Evolutionary conservation across 768 basidiomycete genomes (phyloP), one percentile per base, ranked within the genome.

Genomic region (Wakefieldia striispora): DNA sequence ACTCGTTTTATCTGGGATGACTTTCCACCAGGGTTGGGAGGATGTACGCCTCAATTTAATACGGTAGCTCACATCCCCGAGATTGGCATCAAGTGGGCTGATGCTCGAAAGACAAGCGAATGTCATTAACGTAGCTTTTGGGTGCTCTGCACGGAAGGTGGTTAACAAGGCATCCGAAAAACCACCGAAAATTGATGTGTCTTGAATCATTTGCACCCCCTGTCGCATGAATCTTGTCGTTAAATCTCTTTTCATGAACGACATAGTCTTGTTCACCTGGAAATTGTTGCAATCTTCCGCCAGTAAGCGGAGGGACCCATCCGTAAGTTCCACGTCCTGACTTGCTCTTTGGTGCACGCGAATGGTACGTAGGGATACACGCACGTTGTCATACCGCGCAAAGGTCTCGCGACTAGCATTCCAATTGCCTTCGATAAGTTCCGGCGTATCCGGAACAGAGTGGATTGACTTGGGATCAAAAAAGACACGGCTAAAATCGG

Each of bases 281-380:
- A 85, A 72, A 44, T 78, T 77, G 61, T 90, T 78, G 59, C 86
- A 88, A 55, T 89, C 88, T 61, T 92, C 89, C 5, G 87, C 74
- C 47, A 86, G 78, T 14, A 75, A 69, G 16, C 89, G 77, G 44
- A 91, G 71, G 12, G 81, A 73, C 5, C 78, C 81, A 37, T 91
- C 88, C 79, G 88, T 83, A 41, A 90, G 59, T 43, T 77, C 77
- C n/a, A 68, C 68, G 38, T 81, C 77, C 88, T 90, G 49, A 7
- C 19, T 20, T 39, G 34, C 37, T n/a, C 38, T 35, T 56, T 24
- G 56, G 42, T 36, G 2, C 16, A 9, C 14, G 23, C 44, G 26
- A 9, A 37, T 26, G 7, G 43, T 16, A 42, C n/a, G 17, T 29
- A 39, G 48, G 5, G 4, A n/a, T 17, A 34, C 24, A 51, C 71